These are phyloP conservation scores for Dryas alaskensis DNA, from an alignment of 306 rosid genomes.

Conservation along the genomic window DNA sequence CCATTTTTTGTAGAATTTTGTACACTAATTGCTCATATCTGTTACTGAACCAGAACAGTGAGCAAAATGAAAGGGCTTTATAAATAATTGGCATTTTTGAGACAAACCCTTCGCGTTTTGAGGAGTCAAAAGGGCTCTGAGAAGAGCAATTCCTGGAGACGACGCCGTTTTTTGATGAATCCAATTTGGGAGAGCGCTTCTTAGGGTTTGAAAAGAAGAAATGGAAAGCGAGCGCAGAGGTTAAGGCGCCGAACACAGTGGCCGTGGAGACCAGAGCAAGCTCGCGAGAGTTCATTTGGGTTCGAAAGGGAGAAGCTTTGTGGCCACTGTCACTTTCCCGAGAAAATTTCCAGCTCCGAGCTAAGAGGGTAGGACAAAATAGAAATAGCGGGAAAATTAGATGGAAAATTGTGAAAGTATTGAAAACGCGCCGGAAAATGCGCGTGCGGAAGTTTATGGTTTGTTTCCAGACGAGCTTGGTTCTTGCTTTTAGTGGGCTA, in stretches of 20 bases:
- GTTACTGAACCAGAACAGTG: neutral
- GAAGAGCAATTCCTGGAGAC: constrained; percentile 32
- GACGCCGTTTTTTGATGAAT: constrained; percentile 37
- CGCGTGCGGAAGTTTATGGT: neutral
- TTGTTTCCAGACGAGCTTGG: neutral
- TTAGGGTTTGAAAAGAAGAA: constrained; percentile 47
- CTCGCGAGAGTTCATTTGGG: constrained; percentile 67
- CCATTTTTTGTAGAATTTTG: neutral
- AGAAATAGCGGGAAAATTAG: constrained; percentile 34
- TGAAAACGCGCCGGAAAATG: neutral
- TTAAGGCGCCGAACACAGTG: constrained; percentile 58
- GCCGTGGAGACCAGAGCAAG: constrained; percentile 54
- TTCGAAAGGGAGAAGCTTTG: neutral
- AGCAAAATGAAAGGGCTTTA: neutral
- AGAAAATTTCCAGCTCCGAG: neutral
- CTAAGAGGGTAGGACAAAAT: neutral
- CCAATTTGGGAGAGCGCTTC: constrained; percentile 13
- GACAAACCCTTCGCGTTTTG: constrained; percentile 68
- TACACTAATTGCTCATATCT: constrained; percentile 3
- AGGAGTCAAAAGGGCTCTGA: constrained; percentile 65
- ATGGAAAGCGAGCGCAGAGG: constrained; percentile 59
- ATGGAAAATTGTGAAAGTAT: neutral
- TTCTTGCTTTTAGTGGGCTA: neutral
- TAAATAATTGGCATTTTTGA: neutral
- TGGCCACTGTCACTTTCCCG: neutral